Percentiles rank a stretch among this genome's conserved stretches.
Evolutionary conservation across 257 asterid genomes (phyloP).

Genomic region (Pogostemon cablin): DNA sequence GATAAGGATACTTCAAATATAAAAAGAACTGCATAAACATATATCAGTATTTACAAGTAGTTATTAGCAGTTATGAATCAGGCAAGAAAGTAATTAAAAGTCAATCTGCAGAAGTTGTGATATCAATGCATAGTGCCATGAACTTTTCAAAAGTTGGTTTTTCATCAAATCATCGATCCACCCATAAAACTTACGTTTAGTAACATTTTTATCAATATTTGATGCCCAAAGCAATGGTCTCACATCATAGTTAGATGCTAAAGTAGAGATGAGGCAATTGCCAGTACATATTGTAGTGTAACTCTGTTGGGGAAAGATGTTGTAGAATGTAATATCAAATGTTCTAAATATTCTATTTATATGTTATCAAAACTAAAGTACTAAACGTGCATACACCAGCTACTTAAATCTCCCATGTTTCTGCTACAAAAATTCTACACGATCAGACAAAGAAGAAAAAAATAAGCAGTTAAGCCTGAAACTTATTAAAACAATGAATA

Average conservation of each 20-base stretch:
- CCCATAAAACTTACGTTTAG: neutral
- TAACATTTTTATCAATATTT: constrained; percentile 5
- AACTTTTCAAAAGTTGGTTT: neutral
- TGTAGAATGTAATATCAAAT: constrained; percentile 20
- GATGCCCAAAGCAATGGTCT: constrained; percentile 10
- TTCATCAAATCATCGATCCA: neutral
- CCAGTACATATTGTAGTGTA: neutral
- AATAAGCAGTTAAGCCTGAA: constrained; percentile 22
- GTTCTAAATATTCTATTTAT: neutral
- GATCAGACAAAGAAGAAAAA: neutral
- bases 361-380: neutral
- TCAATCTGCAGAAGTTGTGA: neutral
- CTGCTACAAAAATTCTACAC: constrained; percentile 1
- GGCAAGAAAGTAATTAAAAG: constrained; percentile 15
- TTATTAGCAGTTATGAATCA: constrained; percentile 8
- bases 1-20: constrained; percentile 32
- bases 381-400: neutral
- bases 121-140: neutral
- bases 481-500: constrained; percentile 76
- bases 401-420: neutral
- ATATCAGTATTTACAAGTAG: constrained; percentile 7
- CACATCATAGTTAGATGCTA: neutral
- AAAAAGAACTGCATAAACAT: constrained; percentile 20
- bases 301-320: constrained; percentile 15
- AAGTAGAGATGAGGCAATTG: constrained; percentile 6